phyloP scores from a whole-genome alignment of 306 rosid genomes.

The Vachellia collinsii region DNA sequence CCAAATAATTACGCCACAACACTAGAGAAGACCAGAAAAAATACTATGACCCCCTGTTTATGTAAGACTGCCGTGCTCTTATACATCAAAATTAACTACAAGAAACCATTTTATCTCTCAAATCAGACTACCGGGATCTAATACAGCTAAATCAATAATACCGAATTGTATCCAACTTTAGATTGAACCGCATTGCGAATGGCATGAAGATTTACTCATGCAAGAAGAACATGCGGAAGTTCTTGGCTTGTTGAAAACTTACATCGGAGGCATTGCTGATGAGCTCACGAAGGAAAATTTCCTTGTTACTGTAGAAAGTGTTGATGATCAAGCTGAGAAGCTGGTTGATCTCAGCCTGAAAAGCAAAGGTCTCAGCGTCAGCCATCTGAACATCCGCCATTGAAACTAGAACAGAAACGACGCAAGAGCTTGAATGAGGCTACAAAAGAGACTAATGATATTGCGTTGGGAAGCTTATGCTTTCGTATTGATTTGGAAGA shows the following conservation, averaged over 20 bases:
- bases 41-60: neutral
- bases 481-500: neutral
- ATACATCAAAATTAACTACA: neutral
- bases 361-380: constrained; percentile 60
- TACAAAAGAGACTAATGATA: neutral
- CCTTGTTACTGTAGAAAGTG: constrained; percentile 64
- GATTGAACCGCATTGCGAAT: no score
- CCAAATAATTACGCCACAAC: neutral
- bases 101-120: neutral
- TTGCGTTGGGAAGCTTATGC: neutral
- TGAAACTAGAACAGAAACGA: neutral
- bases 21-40: neutral
- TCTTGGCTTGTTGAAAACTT: neutral
- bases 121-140: neutral
- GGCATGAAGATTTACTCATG: neutral
- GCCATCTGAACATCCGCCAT: constrained; percentile 64
- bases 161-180: neutral
- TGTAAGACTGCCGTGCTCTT: neutral
- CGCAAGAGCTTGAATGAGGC: neutral
- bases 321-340: constrained; percentile 69
- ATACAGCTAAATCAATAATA: neutral
- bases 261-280: constrained; percentile 65
- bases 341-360: constrained; percentile 68
- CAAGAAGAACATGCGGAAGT: no score
- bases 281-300: constrained; percentile 64